Conservation (phyloP, 257 asterid genomes). For the Oldenlandia corymbosa region DNA sequence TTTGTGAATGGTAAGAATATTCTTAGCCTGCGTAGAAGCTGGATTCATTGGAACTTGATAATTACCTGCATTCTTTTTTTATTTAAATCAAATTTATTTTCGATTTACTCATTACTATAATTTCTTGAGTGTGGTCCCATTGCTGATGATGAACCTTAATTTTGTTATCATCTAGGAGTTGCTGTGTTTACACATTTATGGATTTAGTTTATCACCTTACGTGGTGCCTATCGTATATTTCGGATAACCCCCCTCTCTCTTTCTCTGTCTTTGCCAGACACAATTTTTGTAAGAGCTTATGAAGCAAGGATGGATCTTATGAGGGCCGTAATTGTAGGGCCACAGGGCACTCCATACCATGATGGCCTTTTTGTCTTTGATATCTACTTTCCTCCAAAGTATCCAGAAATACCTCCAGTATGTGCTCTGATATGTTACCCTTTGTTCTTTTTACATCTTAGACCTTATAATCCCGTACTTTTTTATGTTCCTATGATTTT, state of each 20-base stretch:
- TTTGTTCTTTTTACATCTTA: constrained; percentile 1
- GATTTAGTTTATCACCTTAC: not conserved
- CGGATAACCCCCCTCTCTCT: too few species aligned
- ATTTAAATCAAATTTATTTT: too few species aligned
- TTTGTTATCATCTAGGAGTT: not conserved
- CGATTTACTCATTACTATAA: too few species aligned
- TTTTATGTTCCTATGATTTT: not conserved
- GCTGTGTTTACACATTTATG: not conserved
- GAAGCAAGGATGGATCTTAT: constrained; percentile 58
- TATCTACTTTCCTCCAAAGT: constrained; percentile 37
- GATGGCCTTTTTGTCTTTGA: constrained; percentile 55
- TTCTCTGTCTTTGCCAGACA: constrained; percentile 29
- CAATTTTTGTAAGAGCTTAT: constrained; percentile 43
- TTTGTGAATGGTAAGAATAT: not conserved
- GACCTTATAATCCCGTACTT: not conserved
- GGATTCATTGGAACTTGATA: not conserved
- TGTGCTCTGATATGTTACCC: constrained; percentile 8
- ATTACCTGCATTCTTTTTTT: too few species aligned
- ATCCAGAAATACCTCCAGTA: constrained; percentile 49
- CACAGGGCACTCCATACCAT: constrained; percentile 60
- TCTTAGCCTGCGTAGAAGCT: not conserved
- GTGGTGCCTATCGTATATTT: too few species aligned
- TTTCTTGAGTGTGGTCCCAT: too few species aligned
- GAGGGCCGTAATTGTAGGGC: constrained; percentile 54
- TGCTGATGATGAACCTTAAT: not conserved